Conservation (phyloP, 1,284 basidiomycete species). For the Tausonia pullulans region DNA sequence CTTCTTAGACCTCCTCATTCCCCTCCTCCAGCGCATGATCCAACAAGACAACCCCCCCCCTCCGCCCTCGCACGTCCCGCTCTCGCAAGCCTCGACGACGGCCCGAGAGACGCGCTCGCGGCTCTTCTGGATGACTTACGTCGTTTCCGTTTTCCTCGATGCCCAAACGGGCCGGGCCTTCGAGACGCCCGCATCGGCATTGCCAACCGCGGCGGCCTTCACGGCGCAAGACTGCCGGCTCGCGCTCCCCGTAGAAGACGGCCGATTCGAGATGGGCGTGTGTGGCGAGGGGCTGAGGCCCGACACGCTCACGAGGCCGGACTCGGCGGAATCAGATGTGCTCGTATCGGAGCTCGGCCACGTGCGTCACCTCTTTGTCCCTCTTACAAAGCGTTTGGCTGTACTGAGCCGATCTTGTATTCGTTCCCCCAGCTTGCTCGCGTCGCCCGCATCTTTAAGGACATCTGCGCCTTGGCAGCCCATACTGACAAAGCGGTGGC, state of each 20-base stretch:
- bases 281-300: slow-evolving; percentile 4
- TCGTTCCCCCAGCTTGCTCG: slow-evolving; percentile 7
- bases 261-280: slow-evolving; percentile 8
- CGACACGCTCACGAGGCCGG: not conserved
- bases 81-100: not conserved
- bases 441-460: slow-evolving; percentile 10
- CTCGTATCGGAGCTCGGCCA: slow-evolving; percentile 10
- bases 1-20: slow-evolving; percentile 6
- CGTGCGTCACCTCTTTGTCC: not conserved
- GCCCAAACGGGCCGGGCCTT: not conserved
- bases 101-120: slow-evolving; percentile 11
- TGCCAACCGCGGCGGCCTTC: not conserved
- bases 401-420: not conserved
- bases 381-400: no score
- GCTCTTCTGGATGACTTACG: slow-evolving; percentile 13
- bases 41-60: slow-evolving; percentile 6
- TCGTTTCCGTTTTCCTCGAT: slow-evolving; percentile 7
- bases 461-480: not conserved
- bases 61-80: not conserved
- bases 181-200: no score
- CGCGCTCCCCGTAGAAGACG: slow-evolving; percentile 14
- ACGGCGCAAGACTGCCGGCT: slow-evolving; percentile 6
- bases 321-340: not conserved
- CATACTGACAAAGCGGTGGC: not conserved
- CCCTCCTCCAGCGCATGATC: slow-evolving; percentile 6